phyloP scores from a whole-genome alignment of 192 early-diverging fungal species.

The Coemansia guatemalensis region DNA sequence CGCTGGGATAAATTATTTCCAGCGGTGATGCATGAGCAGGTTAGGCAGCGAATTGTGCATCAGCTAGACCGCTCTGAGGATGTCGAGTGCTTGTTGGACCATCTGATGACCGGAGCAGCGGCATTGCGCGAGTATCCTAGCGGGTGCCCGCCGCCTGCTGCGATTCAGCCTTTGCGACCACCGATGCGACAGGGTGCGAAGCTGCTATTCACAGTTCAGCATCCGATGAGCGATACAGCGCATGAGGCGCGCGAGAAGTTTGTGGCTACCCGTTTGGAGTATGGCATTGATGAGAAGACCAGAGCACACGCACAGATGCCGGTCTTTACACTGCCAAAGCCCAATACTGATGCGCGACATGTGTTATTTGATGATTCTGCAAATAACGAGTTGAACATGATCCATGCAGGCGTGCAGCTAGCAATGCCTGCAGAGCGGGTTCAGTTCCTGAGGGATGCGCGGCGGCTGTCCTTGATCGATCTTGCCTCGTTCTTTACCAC shows the following conservation, averaged over 20 bases:
- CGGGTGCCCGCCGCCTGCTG: slow-evolving; percentile 21
- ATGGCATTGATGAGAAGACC: slow-evolving; percentile 25
- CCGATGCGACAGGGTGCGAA: slow-evolving; percentile 7
- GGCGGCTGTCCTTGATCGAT: not conserved
- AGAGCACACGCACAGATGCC: slow-evolving; percentile 13
- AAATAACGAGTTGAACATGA: too few relatives aligned
- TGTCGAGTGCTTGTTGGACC: not conserved
- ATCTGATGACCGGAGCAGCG: slow-evolving; percentile 1
- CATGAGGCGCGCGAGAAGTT: not conserved
- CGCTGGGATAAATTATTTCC: slow-evolving; percentile 3
- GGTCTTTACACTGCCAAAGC: slow-evolving; percentile 17
- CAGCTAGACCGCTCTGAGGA: not conserved
- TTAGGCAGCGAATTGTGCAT: too few relatives aligned
- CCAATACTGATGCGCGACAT: slow-evolving; percentile 2
- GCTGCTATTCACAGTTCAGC: slow-evolving; percentile 9
- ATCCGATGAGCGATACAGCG: slow-evolving; percentile 10
- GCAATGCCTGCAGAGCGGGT: too few relatives aligned
- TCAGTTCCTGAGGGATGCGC: too few relatives aligned
- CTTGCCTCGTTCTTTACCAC: slow-evolving; percentile 6
- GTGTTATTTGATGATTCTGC: too few relatives aligned
- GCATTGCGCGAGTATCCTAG: slow-evolving; percentile 18
- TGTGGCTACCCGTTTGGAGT: not conserved
- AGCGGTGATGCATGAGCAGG: not conserved
- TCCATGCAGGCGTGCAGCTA: too few relatives aligned
- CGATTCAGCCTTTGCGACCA: slow-evolving; percentile 12